Conservation (phyloP, 2,329 filamentous ascomycete genomes). For the Epicoccum sorghinum region DNA sequence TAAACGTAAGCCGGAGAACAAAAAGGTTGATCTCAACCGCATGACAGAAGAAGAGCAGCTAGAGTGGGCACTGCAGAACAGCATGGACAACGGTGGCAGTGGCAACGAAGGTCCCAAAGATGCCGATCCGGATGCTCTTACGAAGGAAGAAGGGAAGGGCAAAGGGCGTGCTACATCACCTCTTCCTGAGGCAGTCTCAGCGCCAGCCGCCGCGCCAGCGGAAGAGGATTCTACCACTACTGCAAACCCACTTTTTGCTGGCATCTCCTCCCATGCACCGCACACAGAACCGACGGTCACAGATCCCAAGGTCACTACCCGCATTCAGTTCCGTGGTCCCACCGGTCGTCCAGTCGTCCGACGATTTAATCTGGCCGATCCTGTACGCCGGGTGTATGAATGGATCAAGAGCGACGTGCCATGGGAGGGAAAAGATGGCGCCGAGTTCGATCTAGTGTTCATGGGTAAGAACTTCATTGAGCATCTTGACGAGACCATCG, state of each 20-base stretch:
- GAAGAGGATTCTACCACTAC: constrained; percentile 38
- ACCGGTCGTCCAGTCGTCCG: constrained; percentile 84
- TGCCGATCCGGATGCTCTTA: constrained; percentile 86
- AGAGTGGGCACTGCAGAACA: constrained; percentile 90
- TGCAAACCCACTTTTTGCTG: constrained; percentile 62
- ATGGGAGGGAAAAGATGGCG: constrained; percentile 78
- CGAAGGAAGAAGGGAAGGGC: constrained; percentile 67
- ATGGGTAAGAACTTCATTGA: constrained; percentile 88
- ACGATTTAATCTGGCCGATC: constrained; percentile 78
- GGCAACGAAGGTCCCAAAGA: constrained; percentile 58
- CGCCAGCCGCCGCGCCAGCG: constrained; percentile 11
- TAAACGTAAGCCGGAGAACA: constrained; percentile 73
- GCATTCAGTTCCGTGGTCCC: constrained; percentile 79
- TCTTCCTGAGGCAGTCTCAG: constrained; percentile 21
- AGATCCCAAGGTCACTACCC: constrained; percentile 74
- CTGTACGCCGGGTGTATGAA: constrained; percentile 85
- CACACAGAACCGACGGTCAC: constrained; percentile 76
- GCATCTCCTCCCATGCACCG: constrained; percentile 73
- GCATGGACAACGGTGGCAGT: constrained; percentile 64
- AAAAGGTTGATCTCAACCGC: constrained; percentile 75
- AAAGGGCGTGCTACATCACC: constrained; percentile 46
- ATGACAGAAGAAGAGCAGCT: constrained; percentile 99
- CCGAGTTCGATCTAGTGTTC: constrained; percentile 84
- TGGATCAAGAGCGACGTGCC: constrained; percentile 88
- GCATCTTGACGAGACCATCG: constrained; percentile 73